Evolutionary conservation across 1,284 basidiomycete genomes (phyloP), one percentile per base, ranked within the genome.

Genomic region (Sanghuangporus weigelae): DNA sequence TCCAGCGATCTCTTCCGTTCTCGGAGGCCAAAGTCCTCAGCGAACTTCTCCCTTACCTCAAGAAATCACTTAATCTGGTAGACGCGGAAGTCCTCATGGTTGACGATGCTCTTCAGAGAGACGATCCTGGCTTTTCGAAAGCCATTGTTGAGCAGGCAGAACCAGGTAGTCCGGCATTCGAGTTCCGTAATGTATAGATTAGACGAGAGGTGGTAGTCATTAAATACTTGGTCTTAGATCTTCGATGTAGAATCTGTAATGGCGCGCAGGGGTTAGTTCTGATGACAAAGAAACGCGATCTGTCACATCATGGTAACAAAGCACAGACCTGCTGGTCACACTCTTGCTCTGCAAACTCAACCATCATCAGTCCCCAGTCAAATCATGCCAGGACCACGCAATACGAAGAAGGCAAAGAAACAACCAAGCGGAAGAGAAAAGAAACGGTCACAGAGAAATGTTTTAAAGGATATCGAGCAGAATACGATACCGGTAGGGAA

Each of bases 1-100:
- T 98, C 80, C 86, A 93, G 70, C 86, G 96, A n/a, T 81, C 86
- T 8, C 79, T 98, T 66, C 87, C 89, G 1, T 98, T 97, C 81
- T 88, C 91, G 7, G 96, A 99, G 77, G 77, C 81, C 31, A 83
- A 86, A n/a, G 88, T 94, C 21, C 77, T 98, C 70, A 71, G 75
- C 21, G 86, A 91, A 68, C 81, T 93, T 59, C 72, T 87, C 69
- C 87, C 91, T 0, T 97, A 98, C 77, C 79, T 98, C 73, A 92
- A 90, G 78, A 88, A 90, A 68, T 89, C 91, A 16, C 79, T 98
- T 73, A 86, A 82, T 69, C 82, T 97, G 70, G 79, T 84, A 3
- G 85, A 90, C 63, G 89, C 88, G 10, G 83, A 90, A 66, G 79
- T 95, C 6, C 73, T 87, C 66, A 79, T 84, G 21, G 86, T 87